Evolutionary conservation across 139 green algal genomes (phyloP).

Genomic region (Pycnococcus provasolii): DNA sequence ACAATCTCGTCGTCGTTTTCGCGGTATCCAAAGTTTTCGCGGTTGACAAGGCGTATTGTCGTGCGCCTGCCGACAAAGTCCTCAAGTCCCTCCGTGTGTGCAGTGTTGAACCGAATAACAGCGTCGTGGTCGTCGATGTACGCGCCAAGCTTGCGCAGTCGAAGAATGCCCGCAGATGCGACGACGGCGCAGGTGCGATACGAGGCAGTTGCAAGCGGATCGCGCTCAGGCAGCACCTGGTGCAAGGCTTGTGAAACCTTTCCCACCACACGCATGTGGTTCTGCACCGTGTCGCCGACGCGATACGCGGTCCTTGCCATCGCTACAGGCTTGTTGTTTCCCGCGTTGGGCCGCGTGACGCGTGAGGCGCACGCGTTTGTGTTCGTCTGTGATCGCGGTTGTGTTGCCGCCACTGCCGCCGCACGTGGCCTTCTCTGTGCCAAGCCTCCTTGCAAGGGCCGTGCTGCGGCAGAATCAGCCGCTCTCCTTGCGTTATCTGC

Average conservation of each 20-base stretch:
- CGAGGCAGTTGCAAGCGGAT: neutral
- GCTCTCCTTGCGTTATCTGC: too few relatives aligned
- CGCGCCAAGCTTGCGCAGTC: neutral
- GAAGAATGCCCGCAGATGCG: slow-evolving; percentile 16
- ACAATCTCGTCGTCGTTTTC: slow-evolving; percentile 22
- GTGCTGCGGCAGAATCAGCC: too few relatives aligned
- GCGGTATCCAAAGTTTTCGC: slow-evolving; percentile 22
- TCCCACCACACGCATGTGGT: slow-evolving; percentile 6
- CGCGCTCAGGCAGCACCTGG: neutral
- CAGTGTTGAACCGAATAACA: slow-evolving; percentile 26
- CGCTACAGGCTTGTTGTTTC: too few relatives aligned
- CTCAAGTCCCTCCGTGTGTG: slow-evolving; percentile 14
- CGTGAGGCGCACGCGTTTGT: too few relatives aligned
- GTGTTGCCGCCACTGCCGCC: too few relatives aligned
- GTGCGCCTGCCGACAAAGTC: slow-evolving; percentile 20
- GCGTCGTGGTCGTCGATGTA: slow-evolving; percentile 25
- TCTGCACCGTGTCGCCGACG: neutral
- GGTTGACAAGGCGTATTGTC: slow-evolving; percentile 21
- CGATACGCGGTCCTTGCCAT: too few relatives aligned
- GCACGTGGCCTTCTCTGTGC: too few relatives aligned
- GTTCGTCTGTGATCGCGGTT: too few relatives aligned
- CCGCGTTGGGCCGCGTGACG: too few relatives aligned
- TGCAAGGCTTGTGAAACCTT: neutral
- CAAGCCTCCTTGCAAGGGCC: too few relatives aligned
- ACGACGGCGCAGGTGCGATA: slow-evolving; percentile 25